Percentiles rank a stretch among this genome's conserved stretches.
These are phyloP conservation scores for Aureobasidium sp. DNA, from an alignment of 2,329 filamentous ascomycete genomes.

Conservation along the genomic window DNA sequence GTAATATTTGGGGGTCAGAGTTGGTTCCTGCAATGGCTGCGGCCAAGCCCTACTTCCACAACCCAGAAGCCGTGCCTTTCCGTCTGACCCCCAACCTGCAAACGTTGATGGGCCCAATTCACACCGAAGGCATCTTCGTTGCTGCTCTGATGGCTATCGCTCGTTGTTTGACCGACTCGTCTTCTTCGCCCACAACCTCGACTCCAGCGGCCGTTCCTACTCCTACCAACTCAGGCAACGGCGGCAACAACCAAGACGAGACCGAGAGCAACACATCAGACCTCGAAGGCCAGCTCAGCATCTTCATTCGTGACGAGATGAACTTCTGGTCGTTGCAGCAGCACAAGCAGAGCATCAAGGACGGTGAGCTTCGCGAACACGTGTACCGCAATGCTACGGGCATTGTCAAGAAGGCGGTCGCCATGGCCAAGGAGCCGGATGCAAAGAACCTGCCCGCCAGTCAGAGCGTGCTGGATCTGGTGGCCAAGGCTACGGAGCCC, in stretches of 20 bases:
- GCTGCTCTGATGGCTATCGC: slow-evolving; percentile 94
- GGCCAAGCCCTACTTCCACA: slow-evolving; percentile 82
- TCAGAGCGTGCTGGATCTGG: slow-evolving; percentile 91
- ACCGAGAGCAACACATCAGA: slow-evolving; percentile 38
- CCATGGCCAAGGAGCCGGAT: slow-evolving; percentile 62
- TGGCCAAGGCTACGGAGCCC: slow-evolving; percentile 88
- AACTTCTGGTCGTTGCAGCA: slow-evolving; percentile 88
- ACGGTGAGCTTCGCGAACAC: slow-evolving; percentile 64
- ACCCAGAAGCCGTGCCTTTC: slow-evolving; percentile 93
- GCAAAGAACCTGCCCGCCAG: slow-evolving; percentile 71
- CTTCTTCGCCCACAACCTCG: slow-evolving; percentile 16
- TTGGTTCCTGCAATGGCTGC: slow-evolving; percentile 82
- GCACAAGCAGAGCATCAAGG: slow-evolving; percentile 56
- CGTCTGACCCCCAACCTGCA: slow-evolving; percentile 93
- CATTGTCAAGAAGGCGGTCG: slow-evolving; percentile 83
- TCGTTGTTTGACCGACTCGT: slow-evolving; percentile 70
- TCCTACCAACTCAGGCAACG: slow-evolving; percentile 12
- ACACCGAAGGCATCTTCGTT: slow-evolving; percentile 94
- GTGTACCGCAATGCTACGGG: slow-evolving; percentile 82
- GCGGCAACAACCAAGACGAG: slow-evolving; percentile 1
- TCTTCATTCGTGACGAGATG: slow-evolving; percentile 97
- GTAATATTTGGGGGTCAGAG: slow-evolving; percentile 94
- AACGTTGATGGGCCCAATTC: slow-evolving; percentile 88
- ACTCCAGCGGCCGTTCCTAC: slow-evolving; percentile 12
- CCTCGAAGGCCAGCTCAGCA: slow-evolving; percentile 85